Base-by-base conservation (phyloP, 805 yeast species). In the Yamadazyma sp. region DNA sequence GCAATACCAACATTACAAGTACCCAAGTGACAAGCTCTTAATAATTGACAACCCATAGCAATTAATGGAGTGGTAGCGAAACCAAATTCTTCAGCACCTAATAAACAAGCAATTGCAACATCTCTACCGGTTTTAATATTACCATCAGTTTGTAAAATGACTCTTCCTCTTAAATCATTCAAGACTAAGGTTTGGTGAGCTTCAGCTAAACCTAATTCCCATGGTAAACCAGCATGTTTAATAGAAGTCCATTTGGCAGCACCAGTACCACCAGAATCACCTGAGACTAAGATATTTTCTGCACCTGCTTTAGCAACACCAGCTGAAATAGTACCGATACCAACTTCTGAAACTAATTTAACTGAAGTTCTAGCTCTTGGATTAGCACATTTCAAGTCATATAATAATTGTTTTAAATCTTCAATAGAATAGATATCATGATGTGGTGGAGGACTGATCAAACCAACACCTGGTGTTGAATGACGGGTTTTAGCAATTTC, bases 191-290 rank as follows among this genome's bases (percentile, higher is more conserved):
- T 93, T 71, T 91, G 98, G 58, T 91, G 98, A 14, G 98, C 84
- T 70, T 91, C 98, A 40, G 98, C 98, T 45, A 91, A 75, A 57
- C 98, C 98, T 51, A 91, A 76, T 65, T 91, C 98, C 98, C 98
- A 91, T 31, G 98, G 98, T 48, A 91, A 75, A 65, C 98, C 98
- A 39, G 98, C 96, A 58, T 89, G 82, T 61, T 89, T 89, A 59
- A 91, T 88, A 59, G 96, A 93, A 14, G 97, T 89, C 87, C 94
- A 86, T 62, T 94, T 79, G 41, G 96, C 91, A 40, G 98, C 98
- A 80, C 98, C 98, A 39, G 98, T 91, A 71, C 98, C 98, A 77
- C 98, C 98, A 64, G 91, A 98, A 56, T 94, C 97, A 54, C 98
- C 98, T 42, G 96, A 86, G 46, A 91, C 86, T 57, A 91, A 75